phyloP scores from a whole-genome alignment of 208 protist genomes.

The Sergeia podlipaevii region DNA sequence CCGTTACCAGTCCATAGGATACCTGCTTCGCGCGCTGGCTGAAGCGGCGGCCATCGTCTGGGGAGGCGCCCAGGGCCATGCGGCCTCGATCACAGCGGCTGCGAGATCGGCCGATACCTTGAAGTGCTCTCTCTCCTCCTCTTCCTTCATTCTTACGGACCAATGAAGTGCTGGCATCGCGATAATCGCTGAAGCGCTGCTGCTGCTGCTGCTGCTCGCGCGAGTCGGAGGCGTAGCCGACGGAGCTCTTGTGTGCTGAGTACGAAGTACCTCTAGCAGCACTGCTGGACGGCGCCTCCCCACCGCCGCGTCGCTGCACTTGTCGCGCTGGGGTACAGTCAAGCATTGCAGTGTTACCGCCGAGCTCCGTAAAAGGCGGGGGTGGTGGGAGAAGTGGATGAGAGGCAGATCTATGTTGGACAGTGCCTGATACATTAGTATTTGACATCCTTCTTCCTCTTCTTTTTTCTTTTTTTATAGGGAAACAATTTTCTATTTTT shows the following conservation, averaged over 20 bases:
- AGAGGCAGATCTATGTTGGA: background rate
- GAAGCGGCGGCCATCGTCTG: slow-evolving; percentile 51
- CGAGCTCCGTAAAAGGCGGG: too few species aligned
- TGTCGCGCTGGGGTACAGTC: too few species aligned
- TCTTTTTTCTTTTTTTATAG: background rate
- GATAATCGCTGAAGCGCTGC: background rate
- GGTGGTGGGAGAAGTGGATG: background rate
- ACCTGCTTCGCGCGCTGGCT: slow-evolving; percentile 81
- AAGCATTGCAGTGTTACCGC: too few species aligned
- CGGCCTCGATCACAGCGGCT: background rate
- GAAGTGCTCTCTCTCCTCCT: too few species aligned
- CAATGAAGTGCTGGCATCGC: background rate
- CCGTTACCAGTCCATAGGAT: slow-evolving; percentile 65
- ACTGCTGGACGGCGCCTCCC: too few species aligned
- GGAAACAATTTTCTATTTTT: background rate
- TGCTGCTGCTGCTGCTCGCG: background rate
- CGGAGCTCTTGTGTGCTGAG: too few species aligned
- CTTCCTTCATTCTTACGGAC: background rate
- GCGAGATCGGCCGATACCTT: background rate
- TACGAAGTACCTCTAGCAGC: too few species aligned
- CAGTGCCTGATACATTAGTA: background rate
- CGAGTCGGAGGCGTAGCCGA: background rate
- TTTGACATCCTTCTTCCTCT: background rate
- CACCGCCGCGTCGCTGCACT: too few species aligned
- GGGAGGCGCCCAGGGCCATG: background rate